Percentiles rank a stretch among this genome's conserved stretches.
phyloP scores from a whole-genome alignment of 2,329 filamentous ascomycete genomes.

The Mollisiaceae sp. region DNA sequence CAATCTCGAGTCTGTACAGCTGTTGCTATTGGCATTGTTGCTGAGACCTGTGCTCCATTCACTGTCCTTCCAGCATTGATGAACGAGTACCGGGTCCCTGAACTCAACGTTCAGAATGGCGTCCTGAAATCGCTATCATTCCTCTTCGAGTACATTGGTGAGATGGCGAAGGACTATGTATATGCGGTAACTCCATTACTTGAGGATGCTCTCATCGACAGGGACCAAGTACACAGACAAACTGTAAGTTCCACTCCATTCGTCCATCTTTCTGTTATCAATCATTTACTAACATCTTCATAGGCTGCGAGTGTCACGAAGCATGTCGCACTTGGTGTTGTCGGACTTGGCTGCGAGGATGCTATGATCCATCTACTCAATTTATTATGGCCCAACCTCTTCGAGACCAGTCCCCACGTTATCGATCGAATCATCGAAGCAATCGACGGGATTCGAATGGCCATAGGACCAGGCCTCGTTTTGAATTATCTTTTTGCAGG shows the following conservation, averaged over 20 bases:
- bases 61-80: conserved; percentile 97
- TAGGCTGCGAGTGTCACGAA: conserved; percentile 54
- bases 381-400: conserved; percentile 93
- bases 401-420: conserved; percentile 97
- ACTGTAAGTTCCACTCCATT: conserved; percentile 72
- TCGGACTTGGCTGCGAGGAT: conserved; percentile 95
- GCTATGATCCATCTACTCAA: conserved; percentile 98
- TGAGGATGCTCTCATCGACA: conserved; percentile 95
- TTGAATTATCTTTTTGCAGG: conserved; percentile 99
- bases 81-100: conserved; percentile 98
- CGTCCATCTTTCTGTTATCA: neutral
- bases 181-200: conserved; percentile 96
- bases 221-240: conserved; percentile 96
- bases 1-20: conserved; percentile 98
- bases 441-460: conserved; percentile 93
- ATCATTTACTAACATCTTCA: neutral
- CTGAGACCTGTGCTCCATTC: conserved; percentile 97
- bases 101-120: conserved; percentile 98
- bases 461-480: conserved; percentile 87
- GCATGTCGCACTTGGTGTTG: conserved; percentile 96
- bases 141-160: conserved; percentile 98
- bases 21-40: conserved; percentile 97
- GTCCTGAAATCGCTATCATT: conserved; percentile 97
- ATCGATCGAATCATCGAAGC: conserved; percentile 98
- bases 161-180: conserved; percentile 99